phyloP scores from a whole-genome alignment of 306 rosid genomes.

The Trifolium subterraneum region DNA sequence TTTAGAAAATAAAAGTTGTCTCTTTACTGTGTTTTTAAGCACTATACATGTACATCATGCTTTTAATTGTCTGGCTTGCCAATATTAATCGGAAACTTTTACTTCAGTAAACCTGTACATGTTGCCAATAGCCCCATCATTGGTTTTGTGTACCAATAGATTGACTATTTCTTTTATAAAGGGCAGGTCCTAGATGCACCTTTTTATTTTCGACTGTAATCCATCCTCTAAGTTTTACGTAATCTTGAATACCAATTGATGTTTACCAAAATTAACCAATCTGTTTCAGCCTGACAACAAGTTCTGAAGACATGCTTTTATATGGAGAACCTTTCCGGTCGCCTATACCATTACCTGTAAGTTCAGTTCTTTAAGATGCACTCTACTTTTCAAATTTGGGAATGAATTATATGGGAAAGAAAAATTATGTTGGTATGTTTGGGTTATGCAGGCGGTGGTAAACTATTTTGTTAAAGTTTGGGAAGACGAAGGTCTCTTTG shows the following conservation, averaged over 20 bases:
- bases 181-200: constrained; percentile 27
- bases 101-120: constrained; percentile 18
- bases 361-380: constrained; percentile 43
- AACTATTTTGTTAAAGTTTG: constrained; percentile 69
- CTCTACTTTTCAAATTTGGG: constrained; percentile 15
- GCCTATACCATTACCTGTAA: constrained; percentile 49
- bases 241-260: constrained; percentile 10
- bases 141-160: background rate
- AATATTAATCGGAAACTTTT: constrained; percentile 1
- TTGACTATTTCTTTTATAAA: background rate
- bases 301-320: constrained; percentile 41
- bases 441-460: constrained; percentile 74
- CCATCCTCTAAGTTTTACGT: background rate
- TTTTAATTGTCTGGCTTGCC: constrained; percentile 10
- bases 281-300: constrained; percentile 47
- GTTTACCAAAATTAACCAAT: constrained; percentile 29
- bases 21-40: constrained; percentile 10
- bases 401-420: background rate
- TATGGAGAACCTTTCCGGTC: constrained; percentile 40
- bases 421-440: constrained; percentile 23
- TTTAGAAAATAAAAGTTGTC: constrained; percentile 14
- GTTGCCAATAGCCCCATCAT: constrained; percentile 12
- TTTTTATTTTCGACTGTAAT: constrained; percentile 20
- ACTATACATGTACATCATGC: constrained; percentile 15
- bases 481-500: constrained; percentile 71